Conservation (phyloP, 345 rosid genomes). For the Citrus medica region DNA sequence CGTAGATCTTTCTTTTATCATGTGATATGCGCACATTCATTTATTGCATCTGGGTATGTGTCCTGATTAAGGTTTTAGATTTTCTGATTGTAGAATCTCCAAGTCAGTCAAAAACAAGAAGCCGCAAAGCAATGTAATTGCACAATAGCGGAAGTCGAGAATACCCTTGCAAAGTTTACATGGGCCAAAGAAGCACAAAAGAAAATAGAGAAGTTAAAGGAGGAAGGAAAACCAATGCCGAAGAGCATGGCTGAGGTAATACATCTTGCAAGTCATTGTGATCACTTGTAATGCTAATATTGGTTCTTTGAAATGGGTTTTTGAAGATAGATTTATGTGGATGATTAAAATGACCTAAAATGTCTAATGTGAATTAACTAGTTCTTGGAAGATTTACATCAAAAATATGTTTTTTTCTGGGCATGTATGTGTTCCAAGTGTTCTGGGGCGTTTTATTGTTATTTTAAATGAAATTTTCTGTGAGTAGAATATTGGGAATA, state of each 20-base stretch:
- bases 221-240: constrained; percentile 84
- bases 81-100: constrained; percentile 72
- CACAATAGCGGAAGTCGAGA: constrained; percentile 79
- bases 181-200: constrained; percentile 88
- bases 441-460: not conserved
- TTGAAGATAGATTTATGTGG: not conserved
- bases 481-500: not conserved
- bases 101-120: constrained; percentile 73
- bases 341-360: not conserved
- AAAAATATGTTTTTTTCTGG: not conserved
- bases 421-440: not conserved
- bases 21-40: not conserved
- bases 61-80: constrained; percentile 45
- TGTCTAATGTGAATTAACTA: not conserved
- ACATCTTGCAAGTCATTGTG: constrained; percentile 7
- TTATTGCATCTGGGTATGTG: constrained; percentile 7
- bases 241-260: constrained; percentile 83
- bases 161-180: constrained; percentile 66
- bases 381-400: not conserved
- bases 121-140: constrained; percentile 81
- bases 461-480: not conserved
- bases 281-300: not conserved
- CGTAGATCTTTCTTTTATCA: not conserved
- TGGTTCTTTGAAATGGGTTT: not conserved
- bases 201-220: constrained; percentile 60